Evolutionary conservation across 2,329 filamentous ascomycete genomes (phyloP), one percentile per base, ranked within the genome.

Genomic region (Laburnicola sp.): DNA sequence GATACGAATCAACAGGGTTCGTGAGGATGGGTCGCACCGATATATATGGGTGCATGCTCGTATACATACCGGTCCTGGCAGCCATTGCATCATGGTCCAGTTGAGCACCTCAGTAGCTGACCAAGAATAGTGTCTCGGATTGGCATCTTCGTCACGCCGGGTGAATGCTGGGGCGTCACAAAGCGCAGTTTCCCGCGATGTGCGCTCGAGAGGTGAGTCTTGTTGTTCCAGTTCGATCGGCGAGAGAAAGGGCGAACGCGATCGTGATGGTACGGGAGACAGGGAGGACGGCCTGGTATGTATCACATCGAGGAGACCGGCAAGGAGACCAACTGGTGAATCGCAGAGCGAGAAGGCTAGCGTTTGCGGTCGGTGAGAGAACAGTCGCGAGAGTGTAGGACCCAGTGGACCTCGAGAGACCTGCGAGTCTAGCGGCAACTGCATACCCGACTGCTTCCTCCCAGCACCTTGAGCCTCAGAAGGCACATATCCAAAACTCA

Each of bases 41-140:
- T 26, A n/a, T 25, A 23, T 1, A 40, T 50, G 25, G 34, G 35
- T 40, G 21, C 22, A 22, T 16, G 38, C 11, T 79, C 79, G 61
- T 88, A 85, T 45, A 45, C 43, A 26, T 37, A 45, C 43, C 0
- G 84, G 84, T 0, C 85, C 86, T 0, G 86, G 85, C 0, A 88
- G 69, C 86, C 86, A 88, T 22, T 84, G 80, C 26, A 87, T 71
- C 64, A 68, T 68, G 0, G 61, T 63, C 56, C 62, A 66, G 23
- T 82, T 83, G 51, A 88, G 75, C 23, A 88, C 74, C 48, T 87
- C 82, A 1, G 70, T 73, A 4, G 69, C 66, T 3, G 66, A 64
- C 73, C 73, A 76, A 3, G 53, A 54, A 43, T 60, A 62, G 36
- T 34, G 36, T 27, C 22, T 50, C 3, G 45, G 44, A 26, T 56